Percentiles rank a stretch among this genome's conserved stretches.
Conservation (phyloP, 352 stramenopile species). For the Phytophthora uliginosa region DNA sequence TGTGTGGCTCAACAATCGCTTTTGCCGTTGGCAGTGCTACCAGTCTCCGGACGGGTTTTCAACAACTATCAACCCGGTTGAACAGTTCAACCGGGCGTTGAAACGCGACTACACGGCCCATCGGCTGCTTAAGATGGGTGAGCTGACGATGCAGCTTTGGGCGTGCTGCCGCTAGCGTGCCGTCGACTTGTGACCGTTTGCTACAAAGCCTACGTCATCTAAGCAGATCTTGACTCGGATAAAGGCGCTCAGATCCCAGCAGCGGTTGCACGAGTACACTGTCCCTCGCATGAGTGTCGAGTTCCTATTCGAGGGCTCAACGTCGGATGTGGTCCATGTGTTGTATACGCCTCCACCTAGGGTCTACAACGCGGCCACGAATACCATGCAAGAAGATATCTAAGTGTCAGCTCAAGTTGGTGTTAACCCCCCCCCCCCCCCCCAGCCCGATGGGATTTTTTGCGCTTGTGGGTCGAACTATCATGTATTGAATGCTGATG, state of each 20-base stretch:
- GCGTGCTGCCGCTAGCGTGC: background rate
- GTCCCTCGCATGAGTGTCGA: constrained; percentile 3
- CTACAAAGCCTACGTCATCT: background rate
- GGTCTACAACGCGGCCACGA: too few species aligned
- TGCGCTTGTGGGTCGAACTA: background rate
- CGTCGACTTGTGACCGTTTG: background rate
- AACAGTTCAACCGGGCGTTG: constrained; percentile 12
- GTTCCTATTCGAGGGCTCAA: background rate
- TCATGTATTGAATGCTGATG: background rate
- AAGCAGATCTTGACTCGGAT: constrained; percentile 5
- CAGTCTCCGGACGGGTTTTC: background rate
- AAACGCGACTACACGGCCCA: constrained; percentile 30
- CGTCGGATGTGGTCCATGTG: too few species aligned
- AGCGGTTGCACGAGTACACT: background rate
- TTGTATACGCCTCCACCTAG: too few species aligned
- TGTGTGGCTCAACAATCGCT: background rate
- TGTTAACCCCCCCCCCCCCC: too few species aligned
- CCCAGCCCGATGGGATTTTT: too few species aligned
- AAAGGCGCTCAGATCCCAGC: background rate
- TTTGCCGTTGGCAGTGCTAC: background rate
- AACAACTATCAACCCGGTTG: constrained; percentile 37
- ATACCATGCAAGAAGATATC: too few species aligned
- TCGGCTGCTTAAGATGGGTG: constrained; percentile 2
- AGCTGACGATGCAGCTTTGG: background rate
- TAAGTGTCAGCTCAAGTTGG: background rate